Conservation (phyloP, 2,329 filamentous ascomycete genomes). For the Pestalotiopsis sp. region DNA sequence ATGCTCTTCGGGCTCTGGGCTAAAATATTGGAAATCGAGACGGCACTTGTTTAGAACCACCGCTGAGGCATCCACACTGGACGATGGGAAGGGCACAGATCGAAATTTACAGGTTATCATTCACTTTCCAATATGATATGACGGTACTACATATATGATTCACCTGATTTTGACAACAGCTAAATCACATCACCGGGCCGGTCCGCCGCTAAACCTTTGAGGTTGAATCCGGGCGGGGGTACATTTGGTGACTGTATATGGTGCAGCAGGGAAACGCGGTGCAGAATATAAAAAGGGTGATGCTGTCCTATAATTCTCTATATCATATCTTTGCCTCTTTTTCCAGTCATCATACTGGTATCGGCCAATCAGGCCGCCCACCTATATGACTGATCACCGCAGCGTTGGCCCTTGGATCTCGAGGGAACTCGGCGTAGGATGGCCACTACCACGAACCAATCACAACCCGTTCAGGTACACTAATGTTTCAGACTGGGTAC, state of each 20-base stretch:
- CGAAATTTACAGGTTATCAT: not conserved
- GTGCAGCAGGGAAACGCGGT: not conserved
- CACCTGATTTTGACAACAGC: not conserved
- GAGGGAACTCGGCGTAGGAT: too few species aligned
- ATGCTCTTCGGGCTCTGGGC: not conserved
- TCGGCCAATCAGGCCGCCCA: too few species aligned
- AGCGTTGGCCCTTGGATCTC: too few species aligned
- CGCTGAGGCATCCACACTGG: not conserved
- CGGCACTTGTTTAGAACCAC: not conserved
- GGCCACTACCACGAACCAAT: not conserved
- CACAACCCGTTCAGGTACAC: not conserved
- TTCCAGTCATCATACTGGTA: too few species aligned
- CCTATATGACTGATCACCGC: too few species aligned
- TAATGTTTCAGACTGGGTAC: slow-evolving; percentile 1
- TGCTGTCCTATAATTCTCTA: too few species aligned
- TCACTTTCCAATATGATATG: not conserved
- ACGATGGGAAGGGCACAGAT: not conserved
- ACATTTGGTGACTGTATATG: not conserved
- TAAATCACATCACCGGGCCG: not conserved
- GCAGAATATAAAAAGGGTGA: not conserved
- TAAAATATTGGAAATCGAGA: not conserved
- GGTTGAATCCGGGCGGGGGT: not conserved
- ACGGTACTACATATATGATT: too few species aligned
- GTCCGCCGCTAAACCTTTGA: not conserved
- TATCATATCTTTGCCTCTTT: too few species aligned